A percentile compares a stretch with the other conserved stretches of the same genome.
Conservation (phyloP, 2,329 filamentous ascomycete genomes). For the Sclerotinia glacialis region DNA sequence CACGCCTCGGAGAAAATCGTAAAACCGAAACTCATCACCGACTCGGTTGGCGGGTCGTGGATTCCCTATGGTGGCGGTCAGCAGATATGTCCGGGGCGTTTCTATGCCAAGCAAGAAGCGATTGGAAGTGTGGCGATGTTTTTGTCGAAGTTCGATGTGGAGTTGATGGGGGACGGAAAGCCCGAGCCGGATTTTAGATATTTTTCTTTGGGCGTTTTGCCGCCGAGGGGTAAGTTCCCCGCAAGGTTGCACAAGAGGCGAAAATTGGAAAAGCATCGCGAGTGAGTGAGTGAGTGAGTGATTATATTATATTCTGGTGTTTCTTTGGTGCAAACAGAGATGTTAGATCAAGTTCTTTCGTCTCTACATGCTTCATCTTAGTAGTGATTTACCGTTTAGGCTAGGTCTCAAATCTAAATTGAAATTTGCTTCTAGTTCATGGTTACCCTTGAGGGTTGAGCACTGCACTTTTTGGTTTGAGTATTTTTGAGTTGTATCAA, state of each 20-base stretch:
- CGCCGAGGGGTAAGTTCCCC: slow-evolving; percentile 25
- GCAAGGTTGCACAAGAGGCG: slow-evolving; percentile 29
- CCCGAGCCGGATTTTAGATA: slow-evolving; percentile 26
- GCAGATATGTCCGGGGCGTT: slow-evolving; percentile 41
- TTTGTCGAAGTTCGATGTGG: slow-evolving; percentile 39
- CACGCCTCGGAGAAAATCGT: background rate
- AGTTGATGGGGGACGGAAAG: slow-evolving; percentile 26
- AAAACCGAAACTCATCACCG: slow-evolving; percentile 33
- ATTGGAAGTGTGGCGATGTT: slow-evolving; percentile 39
- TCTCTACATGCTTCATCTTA: too few species aligned
- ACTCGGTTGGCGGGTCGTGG: slow-evolving; percentile 38
- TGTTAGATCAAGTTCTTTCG: too few species aligned
- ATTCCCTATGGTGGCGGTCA: slow-evolving; percentile 41
- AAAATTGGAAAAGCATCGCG: too few species aligned
- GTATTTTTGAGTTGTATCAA: background rate
- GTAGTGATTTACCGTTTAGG: background rate
- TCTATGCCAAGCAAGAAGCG: slow-evolving; percentile 42
- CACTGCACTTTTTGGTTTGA: background rate
- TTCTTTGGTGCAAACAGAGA: too few species aligned
- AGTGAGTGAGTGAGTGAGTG: too few species aligned
- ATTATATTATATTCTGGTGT: too few species aligned
- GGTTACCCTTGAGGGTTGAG: background rate
- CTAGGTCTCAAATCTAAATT: background rate
- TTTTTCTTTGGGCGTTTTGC: slow-evolving; percentile 31
- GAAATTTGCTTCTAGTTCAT: background rate